These are phyloP conservation scores for Pyracantha coccinea DNA, from an alignment of 331 rosid species.

Conservation along the genomic window DNA sequence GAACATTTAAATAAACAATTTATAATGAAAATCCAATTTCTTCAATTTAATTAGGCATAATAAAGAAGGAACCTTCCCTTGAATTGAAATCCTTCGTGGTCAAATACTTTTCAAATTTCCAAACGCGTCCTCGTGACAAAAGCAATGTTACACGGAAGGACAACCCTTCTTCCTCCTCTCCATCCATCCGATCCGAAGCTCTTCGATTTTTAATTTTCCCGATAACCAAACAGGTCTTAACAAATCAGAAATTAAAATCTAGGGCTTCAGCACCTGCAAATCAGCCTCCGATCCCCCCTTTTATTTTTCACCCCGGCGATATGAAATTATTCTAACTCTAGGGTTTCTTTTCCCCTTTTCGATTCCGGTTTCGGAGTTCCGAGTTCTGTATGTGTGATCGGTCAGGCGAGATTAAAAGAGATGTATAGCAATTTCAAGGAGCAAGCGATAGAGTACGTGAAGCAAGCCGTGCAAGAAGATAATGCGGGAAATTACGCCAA, in stretches of 20 bases:
- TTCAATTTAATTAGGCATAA: no score
- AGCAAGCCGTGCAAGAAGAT: slow-evolving; percentile 95
- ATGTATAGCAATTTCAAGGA: slow-evolving; percentile 99
- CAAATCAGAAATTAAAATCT: neutral
- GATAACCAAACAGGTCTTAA: neutral
- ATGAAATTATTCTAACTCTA: slow-evolving; percentile 27
- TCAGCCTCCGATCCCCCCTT: neutral
- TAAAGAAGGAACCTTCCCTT: neutral
- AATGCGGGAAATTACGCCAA: slow-evolving; percentile 89
- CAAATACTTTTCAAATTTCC: neutral
- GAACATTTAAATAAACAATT: no score
- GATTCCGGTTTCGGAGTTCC: neutral
- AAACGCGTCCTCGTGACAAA: slow-evolving; percentile 15
- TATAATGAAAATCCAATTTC: no score
- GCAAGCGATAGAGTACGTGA: slow-evolving; percentile 96
- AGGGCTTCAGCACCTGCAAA: neutral
- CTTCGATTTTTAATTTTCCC: neutral
- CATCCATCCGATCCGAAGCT: neutral
- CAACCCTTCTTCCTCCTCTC: neutral
- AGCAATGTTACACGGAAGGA: neutral
- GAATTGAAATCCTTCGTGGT: neutral
- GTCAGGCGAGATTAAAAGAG: slow-evolving; percentile 1
- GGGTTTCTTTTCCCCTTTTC: slow-evolving; percentile 19
- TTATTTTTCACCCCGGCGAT: neutral
- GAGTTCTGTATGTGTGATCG: neutral